Conservation (phyloP, 495 filamentous ascomycete genomes). For the Tetracladium marchalianum region DNA sequence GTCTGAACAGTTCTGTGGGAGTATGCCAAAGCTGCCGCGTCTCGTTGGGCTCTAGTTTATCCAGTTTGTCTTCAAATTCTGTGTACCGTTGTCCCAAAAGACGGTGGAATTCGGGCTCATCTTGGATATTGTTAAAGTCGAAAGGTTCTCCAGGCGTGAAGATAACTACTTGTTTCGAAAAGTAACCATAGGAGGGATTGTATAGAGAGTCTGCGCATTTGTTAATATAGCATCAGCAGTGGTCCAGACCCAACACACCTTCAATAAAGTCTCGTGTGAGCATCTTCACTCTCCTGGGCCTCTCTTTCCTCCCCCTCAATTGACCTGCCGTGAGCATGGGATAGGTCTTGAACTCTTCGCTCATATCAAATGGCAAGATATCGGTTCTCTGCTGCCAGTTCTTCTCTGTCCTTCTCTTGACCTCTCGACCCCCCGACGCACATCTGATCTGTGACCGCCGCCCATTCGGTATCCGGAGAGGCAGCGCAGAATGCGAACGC, state of each 20-base stretch:
- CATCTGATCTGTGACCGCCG: conserved; percentile 11
- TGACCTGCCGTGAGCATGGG: conserved; percentile 77
- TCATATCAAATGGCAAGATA: conserved; percentile 60
- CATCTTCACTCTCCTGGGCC: conserved; percentile 91
- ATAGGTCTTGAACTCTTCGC: conserved; percentile 66
- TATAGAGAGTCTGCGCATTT: conserved; percentile 74
- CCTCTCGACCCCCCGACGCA: conserved; percentile 6
- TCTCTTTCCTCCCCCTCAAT: conserved; percentile 56
- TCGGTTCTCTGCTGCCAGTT: conserved; percentile 76
- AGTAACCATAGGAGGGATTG: conserved; percentile 96
- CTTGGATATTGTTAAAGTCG: conserved; percentile 67
- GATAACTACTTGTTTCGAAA: conserved; percentile 94
- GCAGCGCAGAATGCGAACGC: conserved; percentile 33
- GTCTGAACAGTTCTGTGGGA: conserved; percentile 91
- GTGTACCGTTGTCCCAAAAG: conserved; percentile 70
- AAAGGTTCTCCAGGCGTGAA: conserved; percentile 92
- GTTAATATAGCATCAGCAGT: conserved; percentile 3
- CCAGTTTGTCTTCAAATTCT: conserved; percentile 81
- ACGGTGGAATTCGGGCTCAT: conserved; percentile 74
- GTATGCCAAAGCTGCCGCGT: conserved; percentile 97
- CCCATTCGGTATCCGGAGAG: conserved; percentile 30
- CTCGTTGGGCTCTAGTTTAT: conserved; percentile 54
- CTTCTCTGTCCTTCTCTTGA: conserved; percentile 29
- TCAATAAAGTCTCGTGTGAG: conserved; percentile 94
- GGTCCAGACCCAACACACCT: conserved; percentile 38